Percentiles rank a stretch among this genome's conserved stretches.
Evolutionary conservation across 441 rosid genomes (phyloP).

Genomic region (Arabidopsis hybrid): DNA sequence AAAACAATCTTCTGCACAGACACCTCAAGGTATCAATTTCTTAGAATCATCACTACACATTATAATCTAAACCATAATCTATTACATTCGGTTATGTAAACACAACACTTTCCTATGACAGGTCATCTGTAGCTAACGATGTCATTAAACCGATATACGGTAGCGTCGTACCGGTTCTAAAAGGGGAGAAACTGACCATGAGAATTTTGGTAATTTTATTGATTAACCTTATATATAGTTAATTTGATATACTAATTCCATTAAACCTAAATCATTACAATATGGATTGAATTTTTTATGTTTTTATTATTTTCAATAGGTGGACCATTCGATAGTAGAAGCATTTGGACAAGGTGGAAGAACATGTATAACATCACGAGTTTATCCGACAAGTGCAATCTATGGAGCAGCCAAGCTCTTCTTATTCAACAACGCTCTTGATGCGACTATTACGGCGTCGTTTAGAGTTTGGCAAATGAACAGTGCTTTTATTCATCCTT

Average conservation of each 20-base stretch:
- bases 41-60: background rate
- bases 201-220: constrained; percentile 89
- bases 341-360: constrained; percentile 94
- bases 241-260: background rate
- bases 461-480: constrained; percentile 89
- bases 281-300: background rate
- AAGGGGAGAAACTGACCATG: constrained; percentile 72
- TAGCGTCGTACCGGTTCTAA: constrained; percentile 70
- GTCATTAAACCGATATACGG: constrained; percentile 74
- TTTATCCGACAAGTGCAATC: constrained; percentile 86
- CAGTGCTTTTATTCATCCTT: constrained; percentile 79
- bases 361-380: constrained; percentile 74
- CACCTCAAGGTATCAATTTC: constrained; percentile 59
- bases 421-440: constrained; percentile 86
- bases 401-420: constrained; percentile 75
- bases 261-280: background rate
- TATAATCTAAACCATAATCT: background rate
- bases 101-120: constrained; percentile 34
- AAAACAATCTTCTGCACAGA: constrained; percentile 78
- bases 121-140: constrained; percentile 79
- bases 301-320: constrained; percentile 44
- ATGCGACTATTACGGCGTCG: constrained; percentile 57
- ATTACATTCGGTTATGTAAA: background rate
- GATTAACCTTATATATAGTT: no score
- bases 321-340: constrained; percentile 94